Conservation (phyloP, 2,329 filamentous ascomycete species). For the Fusarium albosuccineum region DNA sequence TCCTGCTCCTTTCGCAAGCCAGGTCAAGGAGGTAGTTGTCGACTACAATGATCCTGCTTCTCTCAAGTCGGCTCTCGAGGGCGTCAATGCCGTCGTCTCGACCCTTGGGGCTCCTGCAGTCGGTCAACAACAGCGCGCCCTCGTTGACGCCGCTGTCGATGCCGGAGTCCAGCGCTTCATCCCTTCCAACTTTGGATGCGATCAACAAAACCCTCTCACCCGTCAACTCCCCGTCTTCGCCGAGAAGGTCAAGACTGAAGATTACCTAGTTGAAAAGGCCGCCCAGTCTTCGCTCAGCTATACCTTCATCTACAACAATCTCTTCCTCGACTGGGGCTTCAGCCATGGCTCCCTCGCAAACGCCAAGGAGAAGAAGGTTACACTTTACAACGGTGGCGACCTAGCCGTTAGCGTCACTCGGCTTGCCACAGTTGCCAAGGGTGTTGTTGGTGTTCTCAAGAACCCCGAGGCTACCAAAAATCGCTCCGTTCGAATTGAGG, state of each 20-base stretch:
- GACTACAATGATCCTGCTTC: constrained; percentile 8
- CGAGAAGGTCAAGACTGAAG: constrained; percentile 3
- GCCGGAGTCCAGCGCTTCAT: constrained; percentile 17
- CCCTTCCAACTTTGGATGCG: constrained; percentile 17
- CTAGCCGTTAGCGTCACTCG: constrained; percentile 6
- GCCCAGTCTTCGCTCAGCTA: constrained; percentile 1
- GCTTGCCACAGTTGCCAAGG: constrained; percentile 5
- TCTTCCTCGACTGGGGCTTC: constrained; percentile 17
- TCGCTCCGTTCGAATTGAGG: constrained; percentile 1
- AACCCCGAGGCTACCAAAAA: constrained; percentile 7
- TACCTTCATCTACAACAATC: constrained; percentile 13
- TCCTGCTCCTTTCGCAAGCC: constrained; percentile 1
- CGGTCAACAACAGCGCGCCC: constrained; percentile 2
- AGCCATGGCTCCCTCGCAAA: constrained; percentile 8
- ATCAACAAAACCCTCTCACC: constrained; percentile 10
- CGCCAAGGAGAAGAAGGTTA: neutral
- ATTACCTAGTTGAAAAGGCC: constrained; percentile 5
- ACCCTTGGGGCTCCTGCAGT: constrained; percentile 11
- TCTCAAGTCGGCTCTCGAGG: constrained; percentile 10
- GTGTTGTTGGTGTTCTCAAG: constrained; percentile 14
- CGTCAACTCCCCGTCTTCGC: constrained; percentile 7
- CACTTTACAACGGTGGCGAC: constrained; percentile 1
- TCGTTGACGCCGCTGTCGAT: constrained; percentile 10
- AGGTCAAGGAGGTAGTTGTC: constrained; percentile 16
- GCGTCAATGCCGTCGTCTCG: constrained; percentile 12